phyloP scores from a whole-genome alignment of 495 filamentous ascomycete genomes.

The Aspergillus wentii region DNA sequence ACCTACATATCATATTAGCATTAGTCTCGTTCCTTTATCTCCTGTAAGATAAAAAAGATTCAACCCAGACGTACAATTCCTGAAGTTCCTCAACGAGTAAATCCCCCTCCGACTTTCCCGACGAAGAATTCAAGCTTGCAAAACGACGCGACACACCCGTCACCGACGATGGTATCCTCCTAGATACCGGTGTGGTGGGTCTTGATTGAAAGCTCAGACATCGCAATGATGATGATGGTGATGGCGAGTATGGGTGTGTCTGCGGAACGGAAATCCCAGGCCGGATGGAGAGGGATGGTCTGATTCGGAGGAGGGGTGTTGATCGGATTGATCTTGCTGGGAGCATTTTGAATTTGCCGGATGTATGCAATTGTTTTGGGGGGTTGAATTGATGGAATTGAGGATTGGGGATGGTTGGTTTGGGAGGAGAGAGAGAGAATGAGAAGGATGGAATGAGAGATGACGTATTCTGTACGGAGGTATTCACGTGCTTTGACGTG shows the following conservation, averaged over 20 bases:
- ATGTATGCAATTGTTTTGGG: background rate
- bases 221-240: too few relatives aligned
- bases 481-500: too few relatives aligned
- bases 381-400: background rate
- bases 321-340: background rate
- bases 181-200: too few relatives aligned
- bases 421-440: background rate
- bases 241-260: too few relatives aligned
- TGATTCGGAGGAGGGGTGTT: background rate
- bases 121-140: too few relatives aligned
- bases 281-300: slow-evolving; percentile 5
- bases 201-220: too few relatives aligned
- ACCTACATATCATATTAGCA: slow-evolving; percentile 14
- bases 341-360: background rate
- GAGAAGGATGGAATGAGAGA: background rate
- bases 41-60: too few relatives aligned
- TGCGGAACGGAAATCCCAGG: too few relatives aligned
- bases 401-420: background rate
- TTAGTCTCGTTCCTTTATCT: too few relatives aligned
- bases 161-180: too few relatives aligned
- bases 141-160: too few relatives aligned
- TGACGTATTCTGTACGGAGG: too few relatives aligned
- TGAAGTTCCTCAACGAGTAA: slow-evolving; percentile 38
- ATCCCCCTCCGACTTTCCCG: slow-evolving; percentile 25
- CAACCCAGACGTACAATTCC: slow-evolving; percentile 31